phyloP scores from a whole-genome alignment of 2,329 filamentous ascomycete genomes.

The Delphinella strobiligena region DNA sequence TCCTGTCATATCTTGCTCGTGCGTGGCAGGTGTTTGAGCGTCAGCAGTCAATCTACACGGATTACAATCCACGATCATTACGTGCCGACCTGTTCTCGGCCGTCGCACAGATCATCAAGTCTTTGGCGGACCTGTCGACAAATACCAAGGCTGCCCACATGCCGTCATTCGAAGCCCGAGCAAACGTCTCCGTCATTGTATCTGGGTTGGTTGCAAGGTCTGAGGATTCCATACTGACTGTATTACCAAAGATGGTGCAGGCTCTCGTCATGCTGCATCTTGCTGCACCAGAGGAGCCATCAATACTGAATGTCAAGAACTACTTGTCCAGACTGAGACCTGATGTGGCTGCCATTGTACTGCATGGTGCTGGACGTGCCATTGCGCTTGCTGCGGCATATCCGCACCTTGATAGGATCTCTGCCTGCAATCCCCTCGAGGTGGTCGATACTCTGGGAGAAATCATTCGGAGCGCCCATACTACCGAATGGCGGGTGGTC shows the following conservation, averaged over 20 bases:
- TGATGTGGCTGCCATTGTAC: slow-evolving; percentile 27
- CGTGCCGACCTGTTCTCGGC: slow-evolving; percentile 19
- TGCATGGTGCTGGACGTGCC: slow-evolving; percentile 29
- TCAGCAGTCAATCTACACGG: background rate
- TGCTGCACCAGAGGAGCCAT: slow-evolving; percentile 1
- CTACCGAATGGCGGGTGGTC: slow-evolving; percentile 33
- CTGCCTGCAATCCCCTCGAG: background rate
- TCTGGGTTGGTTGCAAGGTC: slow-evolving; percentile 15
- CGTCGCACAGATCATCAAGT: slow-evolving; percentile 12
- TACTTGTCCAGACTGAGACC: slow-evolving; percentile 22
- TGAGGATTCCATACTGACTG: slow-evolving; percentile 15
- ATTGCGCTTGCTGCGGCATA: slow-evolving; percentile 29
- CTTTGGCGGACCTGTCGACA: slow-evolving; percentile 12
- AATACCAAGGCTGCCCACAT: background rate
- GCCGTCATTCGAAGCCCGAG: background rate
- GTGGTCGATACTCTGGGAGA: too few relatives aligned
- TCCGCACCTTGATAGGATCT: slow-evolving; percentile 13
- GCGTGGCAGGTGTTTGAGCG: slow-evolving; percentile 2
- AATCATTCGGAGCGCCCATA: slow-evolving; percentile 13
- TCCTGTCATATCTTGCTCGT: slow-evolving; percentile 17
- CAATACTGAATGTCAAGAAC: slow-evolving; percentile 8
- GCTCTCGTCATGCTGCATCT: slow-evolving; percentile 12
- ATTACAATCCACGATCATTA: slow-evolving; percentile 9
- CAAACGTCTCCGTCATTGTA: slow-evolving; percentile 1
- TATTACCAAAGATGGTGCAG: slow-evolving; percentile 14